These are phyloP conservation scores for Phytophthora hybrid DNA, from an alignment of 352 stramenopile species.

Conservation along the genomic window DNA sequence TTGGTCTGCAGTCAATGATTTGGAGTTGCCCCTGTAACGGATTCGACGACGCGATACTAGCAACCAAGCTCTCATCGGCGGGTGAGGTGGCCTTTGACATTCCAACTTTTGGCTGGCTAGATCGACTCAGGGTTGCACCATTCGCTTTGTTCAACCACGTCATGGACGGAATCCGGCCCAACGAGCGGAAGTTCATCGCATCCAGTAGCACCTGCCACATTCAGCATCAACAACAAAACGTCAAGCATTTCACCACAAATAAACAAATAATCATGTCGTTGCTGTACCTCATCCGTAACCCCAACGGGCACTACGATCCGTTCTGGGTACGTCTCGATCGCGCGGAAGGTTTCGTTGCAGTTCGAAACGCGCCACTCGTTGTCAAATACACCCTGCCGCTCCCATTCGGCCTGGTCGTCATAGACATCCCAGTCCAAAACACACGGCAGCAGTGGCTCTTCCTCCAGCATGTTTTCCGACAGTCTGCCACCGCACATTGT, in stretches of 20 bases:
- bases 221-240: not conserved
- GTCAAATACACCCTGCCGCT: conserved; percentile 77
- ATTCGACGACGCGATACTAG: conserved; percentile 71
- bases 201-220: conserved; percentile 66
- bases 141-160: conserved; percentile 80
- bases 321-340: conserved; percentile 95
- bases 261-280: not conserved
- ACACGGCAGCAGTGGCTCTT: conserved; percentile 63
- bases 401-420: conserved; percentile 68
- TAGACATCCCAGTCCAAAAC: conserved; percentile 79
- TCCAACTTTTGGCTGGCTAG: conserved; percentile 84
- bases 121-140: conserved; percentile 74
- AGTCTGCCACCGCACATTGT: conserved; percentile 39
- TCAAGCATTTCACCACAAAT: not conserved
- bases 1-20: conserved; percentile 87
- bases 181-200: conserved; percentile 74
- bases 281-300: conserved; percentile 85
- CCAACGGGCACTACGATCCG: conserved; percentile 93
- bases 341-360: conserved; percentile 75
- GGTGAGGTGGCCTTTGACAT: conserved; percentile 83
- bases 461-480: conserved; percentile 51
- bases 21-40: conserved; percentile 73
- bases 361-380: conserved; percentile 71
- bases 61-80: conserved; percentile 76
- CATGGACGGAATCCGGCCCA: conserved; percentile 75